Percentiles rank a stretch among this genome's conserved stretches.
Conservation (phyloP, 2,329 filamentous ascomycete genomes). For the Fusarium globosum region DNA sequence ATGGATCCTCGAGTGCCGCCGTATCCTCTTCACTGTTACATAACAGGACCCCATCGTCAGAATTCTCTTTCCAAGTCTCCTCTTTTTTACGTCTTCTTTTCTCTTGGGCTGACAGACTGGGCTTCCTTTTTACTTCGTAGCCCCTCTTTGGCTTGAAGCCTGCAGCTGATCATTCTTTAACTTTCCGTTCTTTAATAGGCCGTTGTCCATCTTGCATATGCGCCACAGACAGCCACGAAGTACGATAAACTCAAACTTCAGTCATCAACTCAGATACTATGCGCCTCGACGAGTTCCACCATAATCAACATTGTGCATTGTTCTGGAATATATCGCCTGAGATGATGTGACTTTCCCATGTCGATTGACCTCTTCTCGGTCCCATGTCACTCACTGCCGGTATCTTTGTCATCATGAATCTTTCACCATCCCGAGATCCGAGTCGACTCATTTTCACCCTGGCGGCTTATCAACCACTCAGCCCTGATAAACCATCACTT, state of each 20-base stretch:
- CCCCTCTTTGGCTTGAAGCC: constrained; percentile 17
- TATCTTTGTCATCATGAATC: constrained; percentile 21
- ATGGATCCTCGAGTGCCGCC: constrained; percentile 13
- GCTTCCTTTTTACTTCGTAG: background rate
- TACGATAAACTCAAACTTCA: background rate
- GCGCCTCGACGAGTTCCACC: background rate
- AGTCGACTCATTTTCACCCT: constrained; percentile 12
- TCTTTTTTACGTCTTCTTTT: constrained; percentile 36
- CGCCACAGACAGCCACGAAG: constrained; percentile 27
- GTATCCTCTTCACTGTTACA: constrained; percentile 26
- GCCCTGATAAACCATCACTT: constrained; percentile 2
- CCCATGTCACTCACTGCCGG: background rate
- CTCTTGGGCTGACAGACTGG: constrained; percentile 2
- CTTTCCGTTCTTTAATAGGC: constrained; percentile 7
- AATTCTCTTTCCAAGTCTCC: constrained; percentile 14
- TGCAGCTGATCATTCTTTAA: constrained; percentile 19
- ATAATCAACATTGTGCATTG: background rate
- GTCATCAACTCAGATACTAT: background rate
- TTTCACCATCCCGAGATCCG: constrained; percentile 38
- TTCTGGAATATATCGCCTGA: constrained; percentile 7
- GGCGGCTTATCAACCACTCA: constrained; percentile 16
- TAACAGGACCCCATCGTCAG: constrained; percentile 29
- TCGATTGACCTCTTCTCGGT: background rate
- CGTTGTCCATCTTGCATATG: background rate
- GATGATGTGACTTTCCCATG: constrained; percentile 35